Evolutionary conservation across 345 rosid species (phyloP).

Genomic region (Melaleuca quinquenervia): DNA sequence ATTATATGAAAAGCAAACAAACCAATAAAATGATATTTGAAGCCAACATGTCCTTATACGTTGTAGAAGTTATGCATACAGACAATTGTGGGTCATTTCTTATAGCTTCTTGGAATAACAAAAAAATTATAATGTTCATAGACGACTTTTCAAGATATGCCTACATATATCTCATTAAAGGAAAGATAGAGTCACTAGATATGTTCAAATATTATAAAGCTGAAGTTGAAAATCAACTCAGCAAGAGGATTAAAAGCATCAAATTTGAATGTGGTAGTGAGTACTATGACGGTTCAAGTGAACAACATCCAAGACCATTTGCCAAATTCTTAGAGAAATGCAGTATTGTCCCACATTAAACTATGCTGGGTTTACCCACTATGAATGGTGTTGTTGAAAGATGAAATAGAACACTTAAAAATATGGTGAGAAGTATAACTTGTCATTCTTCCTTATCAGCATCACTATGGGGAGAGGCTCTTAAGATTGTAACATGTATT

Average conservation of each 20-base stretch:
- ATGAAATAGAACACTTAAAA: too few species aligned
- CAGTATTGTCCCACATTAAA: too few species aligned
- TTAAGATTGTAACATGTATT: neutral
- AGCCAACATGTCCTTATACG: neutral
- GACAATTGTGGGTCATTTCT: conserved; percentile 7
- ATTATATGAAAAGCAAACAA: conserved; percentile 5
- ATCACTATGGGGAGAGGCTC: neutral
- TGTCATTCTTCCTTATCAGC: neutral
- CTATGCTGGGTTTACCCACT: too few species aligned
- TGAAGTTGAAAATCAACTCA: neutral
- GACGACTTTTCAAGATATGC: neutral
- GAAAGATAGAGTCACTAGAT: neutral
- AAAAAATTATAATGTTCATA: neutral
- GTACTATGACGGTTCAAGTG: too few species aligned
- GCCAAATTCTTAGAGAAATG: too few species aligned
- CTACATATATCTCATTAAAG: conserved; percentile 1
- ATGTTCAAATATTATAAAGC: neutral
- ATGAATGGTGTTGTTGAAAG: too few species aligned
- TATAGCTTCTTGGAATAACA: neutral
- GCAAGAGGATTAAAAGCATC: neutral
- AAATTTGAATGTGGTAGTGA: neutral
- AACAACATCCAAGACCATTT: neutral
- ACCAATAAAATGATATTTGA: neutral
- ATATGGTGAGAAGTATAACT: neutral
- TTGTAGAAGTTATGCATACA: conserved; percentile 6